These are phyloP conservation scores for Leishmania mexicana DNA, from an alignment of 208 protist species.

Conservation along the genomic window DNA sequence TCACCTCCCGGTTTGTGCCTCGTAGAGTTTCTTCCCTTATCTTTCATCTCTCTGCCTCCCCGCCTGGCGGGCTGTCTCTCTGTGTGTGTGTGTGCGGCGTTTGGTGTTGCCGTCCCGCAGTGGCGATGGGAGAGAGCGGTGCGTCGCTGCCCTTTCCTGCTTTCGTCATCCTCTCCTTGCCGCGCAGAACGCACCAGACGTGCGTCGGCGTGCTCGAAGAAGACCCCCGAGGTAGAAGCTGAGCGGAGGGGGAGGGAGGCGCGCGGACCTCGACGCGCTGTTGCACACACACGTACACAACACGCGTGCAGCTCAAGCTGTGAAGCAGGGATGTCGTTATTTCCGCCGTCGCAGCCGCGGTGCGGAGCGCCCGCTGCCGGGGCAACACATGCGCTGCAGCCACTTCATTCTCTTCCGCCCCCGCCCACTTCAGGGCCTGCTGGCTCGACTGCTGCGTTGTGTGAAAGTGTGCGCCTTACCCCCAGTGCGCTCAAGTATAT, in stretches of 20 bases:
- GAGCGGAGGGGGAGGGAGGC: no score
- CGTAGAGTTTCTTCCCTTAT: neutral
- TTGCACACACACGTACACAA: neutral
- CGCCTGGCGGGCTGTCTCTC: neutral
- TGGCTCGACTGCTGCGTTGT: neutral
- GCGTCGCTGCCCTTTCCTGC: neutral
- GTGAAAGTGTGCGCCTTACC: neutral
- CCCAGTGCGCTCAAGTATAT: neutral
- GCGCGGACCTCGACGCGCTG: no score
- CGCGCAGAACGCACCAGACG: neutral
- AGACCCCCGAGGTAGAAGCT: no score
- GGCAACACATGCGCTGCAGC: neutral
- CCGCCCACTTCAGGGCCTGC: neutral
- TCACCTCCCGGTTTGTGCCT: neutral
- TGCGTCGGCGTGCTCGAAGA: neutral
- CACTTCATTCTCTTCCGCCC: neutral
- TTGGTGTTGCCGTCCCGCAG: no score
- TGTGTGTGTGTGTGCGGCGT: neutral
- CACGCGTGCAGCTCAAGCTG: neutral
- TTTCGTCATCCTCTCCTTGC: neutral
- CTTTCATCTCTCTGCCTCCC: neutral
- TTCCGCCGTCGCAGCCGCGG: neutral
- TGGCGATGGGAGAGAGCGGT: no score
- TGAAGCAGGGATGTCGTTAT: neutral
- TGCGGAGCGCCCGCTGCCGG: neutral